Conservation (phyloP, 441 rosid species). For the Capsella rubella region DNA sequence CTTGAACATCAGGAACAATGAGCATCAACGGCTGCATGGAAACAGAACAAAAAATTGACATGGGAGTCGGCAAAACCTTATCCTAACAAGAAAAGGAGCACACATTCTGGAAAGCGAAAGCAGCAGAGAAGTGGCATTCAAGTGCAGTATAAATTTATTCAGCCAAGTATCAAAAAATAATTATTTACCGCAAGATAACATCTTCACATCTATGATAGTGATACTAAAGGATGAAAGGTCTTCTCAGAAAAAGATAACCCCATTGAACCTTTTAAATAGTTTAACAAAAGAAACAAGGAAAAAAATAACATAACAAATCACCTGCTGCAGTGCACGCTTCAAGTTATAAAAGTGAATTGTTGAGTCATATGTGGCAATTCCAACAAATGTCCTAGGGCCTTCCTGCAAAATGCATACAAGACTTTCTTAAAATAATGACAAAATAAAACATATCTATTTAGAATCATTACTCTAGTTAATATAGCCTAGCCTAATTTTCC, state of each 20-base stretch:
- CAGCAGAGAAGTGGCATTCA: conserved; percentile 8
- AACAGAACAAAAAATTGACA: conserved; percentile 37
- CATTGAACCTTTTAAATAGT: conserved; percentile 6
- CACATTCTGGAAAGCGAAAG: neutral
- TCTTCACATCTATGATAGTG: conserved; percentile 20
- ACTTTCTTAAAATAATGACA: neutral
- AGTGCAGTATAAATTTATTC: conserved; percentile 10
- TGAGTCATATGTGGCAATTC: conserved; percentile 87
- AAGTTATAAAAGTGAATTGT: conserved; percentile 85
- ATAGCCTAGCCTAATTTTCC: conserved; percentile 6
- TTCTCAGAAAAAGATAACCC: conserved; percentile 10
- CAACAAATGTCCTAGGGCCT: conserved; percentile 86
- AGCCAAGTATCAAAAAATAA: conserved; percentile 18
- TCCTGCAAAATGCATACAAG: conserved; percentile 60
- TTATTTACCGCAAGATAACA: conserved; percentile 20
- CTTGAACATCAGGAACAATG: conserved; percentile 84
- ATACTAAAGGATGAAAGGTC: conserved; percentile 21
- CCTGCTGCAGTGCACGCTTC: conserved; percentile 77
- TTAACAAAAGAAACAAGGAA: conserved; percentile 22
- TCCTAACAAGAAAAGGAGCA: conserved; percentile 19
- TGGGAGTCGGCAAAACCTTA: neutral
- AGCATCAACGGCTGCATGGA: conserved; percentile 86
- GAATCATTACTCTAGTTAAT: conserved; percentile 27
- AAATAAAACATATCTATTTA: neutral
- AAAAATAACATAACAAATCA: conserved; percentile 34